Percentiles rank a stretch among this genome's conserved stretches.
Conservation (phyloP, 371 early-diverging fungal species). For the Actinomortierella ambigua region DNA sequence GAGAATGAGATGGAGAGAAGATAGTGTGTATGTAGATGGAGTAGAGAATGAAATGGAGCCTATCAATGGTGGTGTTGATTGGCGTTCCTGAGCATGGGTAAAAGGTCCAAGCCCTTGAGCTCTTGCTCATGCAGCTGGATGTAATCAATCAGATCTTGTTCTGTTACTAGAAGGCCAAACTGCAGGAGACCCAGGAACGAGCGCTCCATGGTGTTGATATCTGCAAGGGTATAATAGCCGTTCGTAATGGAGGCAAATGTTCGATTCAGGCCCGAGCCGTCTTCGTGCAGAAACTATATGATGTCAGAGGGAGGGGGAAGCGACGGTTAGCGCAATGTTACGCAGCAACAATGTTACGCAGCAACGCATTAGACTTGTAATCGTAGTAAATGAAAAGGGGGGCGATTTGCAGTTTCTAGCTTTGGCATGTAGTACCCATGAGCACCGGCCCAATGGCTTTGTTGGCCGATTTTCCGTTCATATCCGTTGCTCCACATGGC, state of each 20-base stretch:
- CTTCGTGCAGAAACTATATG: constrained; percentile 60
- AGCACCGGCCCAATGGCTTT: too few relatives aligned
- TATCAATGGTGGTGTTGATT: too few relatives aligned
- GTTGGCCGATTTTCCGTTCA: too few relatives aligned
- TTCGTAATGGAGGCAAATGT: constrained; percentile 65
- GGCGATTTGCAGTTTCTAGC: background rate
- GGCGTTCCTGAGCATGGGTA: too few relatives aligned
- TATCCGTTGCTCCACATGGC: too few relatives aligned
- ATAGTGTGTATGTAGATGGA: too few relatives aligned
- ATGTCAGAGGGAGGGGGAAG: background rate
- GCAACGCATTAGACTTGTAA: background rate
- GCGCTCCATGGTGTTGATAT: constrained; percentile 73
- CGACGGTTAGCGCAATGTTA: too few relatives aligned
- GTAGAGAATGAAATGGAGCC: too few relatives aligned
- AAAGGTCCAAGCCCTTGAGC: constrained; percentile 29
- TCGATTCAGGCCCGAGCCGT: constrained; percentile 62
- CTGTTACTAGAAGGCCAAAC: constrained; percentile 48
- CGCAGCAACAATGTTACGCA: constrained; percentile 14
- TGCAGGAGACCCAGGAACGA: constrained; percentile 64
- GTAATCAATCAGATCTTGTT: constrained; percentile 23
- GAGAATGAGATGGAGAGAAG: too few relatives aligned
- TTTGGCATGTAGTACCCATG: too few relatives aligned
- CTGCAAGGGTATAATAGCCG: constrained; percentile 63
- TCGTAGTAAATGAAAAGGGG: background rate
- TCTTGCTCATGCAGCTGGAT: constrained; percentile 31